Evolutionary conservation across 768 basidiomycete genomes (phyloP), one percentile per base, ranked within the genome.

Genomic region (Mycena vulgaris): DNA sequence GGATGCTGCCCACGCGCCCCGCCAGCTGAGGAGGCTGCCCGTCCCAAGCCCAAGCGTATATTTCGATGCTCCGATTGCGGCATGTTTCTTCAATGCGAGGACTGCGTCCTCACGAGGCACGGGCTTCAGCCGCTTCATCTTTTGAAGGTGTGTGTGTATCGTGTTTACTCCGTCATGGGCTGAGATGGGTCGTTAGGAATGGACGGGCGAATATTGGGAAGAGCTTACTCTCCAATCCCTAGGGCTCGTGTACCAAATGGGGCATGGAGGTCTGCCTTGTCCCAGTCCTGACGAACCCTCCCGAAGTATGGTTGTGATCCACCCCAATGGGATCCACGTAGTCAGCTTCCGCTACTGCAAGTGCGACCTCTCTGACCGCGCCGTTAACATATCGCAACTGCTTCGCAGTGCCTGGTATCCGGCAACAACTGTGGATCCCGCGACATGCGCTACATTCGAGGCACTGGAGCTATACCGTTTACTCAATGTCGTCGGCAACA

Each of bases 371-470:
- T 56, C 53, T 5, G 60, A 59, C 19, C 19, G 16, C n/a, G 27
- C 39, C 1, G 27, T 21, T 13, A 53, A 63, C 21, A 16, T 69
- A 0, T 19, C 45, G 10, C 62, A 72, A 31, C 45, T 75, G 16
- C 14, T 75, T 0, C 39, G 61, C 1, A 53, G 55, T 25, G 60
- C 49, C 2, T 75, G 74, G 74, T 75, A 68, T 57, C 72, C 74
- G 1, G 68, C 71, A 1, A 68, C 69, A 0, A 66, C 55, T 2
- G 55, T 51, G 7, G 51, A 66, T 39, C 74, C 74, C 31, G 39
- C 49, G 10, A 70, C 68, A 0, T 69, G 67, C 63, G 68, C 69
- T 0, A 75, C 71, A 1, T 65, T 67, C 37, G 28, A 16, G 10
- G 10, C 57, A 9, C 61, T 75, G 16, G 68, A 75, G 19, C 19